Percentiles rank a stretch among this genome's conserved stretches.
Evolutionary conservation across 1,139 yeast species (phyloP).

Genomic region (Yamadazyma triangularis): DNA sequence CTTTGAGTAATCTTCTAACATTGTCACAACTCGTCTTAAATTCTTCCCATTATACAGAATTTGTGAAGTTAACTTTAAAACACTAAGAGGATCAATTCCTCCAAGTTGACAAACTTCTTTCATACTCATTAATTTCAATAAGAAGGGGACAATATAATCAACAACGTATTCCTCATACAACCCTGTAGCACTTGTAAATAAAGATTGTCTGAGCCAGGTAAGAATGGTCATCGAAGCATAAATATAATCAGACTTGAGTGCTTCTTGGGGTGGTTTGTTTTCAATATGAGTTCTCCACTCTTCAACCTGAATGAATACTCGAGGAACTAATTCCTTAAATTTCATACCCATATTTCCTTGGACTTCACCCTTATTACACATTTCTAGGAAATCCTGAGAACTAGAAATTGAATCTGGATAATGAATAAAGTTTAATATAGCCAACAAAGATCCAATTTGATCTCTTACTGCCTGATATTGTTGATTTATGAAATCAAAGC

Average conservation of each 20-base stretch:
- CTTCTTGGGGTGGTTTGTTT: constrained; percentile 39
- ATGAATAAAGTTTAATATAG: constrained; percentile 50
- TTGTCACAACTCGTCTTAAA: constrained; percentile 43
- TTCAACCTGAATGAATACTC: constrained; percentile 42
- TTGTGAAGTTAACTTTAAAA: constrained; percentile 55
- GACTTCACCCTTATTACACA: constrained; percentile 27
- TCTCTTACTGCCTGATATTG: constrained; percentile 76
- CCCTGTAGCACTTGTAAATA: constrained; percentile 38
- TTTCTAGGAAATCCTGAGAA: constrained; percentile 38
- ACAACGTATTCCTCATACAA: constrained; percentile 35
- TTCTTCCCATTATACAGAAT: constrained; percentile 46
- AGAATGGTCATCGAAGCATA: constrained; percentile 44
- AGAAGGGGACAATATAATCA: constrained; percentile 62
- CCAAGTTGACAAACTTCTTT: constrained; percentile 83
- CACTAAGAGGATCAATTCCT: constrained; percentile 50
- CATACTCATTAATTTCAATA: constrained; percentile 60
- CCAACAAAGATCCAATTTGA: constrained; percentile 63
- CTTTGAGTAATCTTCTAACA: constrained; percentile 46
- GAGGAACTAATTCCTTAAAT: constrained; percentile 16
- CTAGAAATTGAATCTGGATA: constrained; percentile 46
- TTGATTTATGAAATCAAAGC: constrained; percentile 50
- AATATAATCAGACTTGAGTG: constrained; percentile 44
- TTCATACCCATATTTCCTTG: not conserved
- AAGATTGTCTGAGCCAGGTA: constrained; percentile 38
- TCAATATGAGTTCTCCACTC: constrained; percentile 34